These are phyloP conservation scores for Eucalyptus fibrosa DNA, from an alignment of 345 rosid species.

Conservation along the genomic window DNA sequence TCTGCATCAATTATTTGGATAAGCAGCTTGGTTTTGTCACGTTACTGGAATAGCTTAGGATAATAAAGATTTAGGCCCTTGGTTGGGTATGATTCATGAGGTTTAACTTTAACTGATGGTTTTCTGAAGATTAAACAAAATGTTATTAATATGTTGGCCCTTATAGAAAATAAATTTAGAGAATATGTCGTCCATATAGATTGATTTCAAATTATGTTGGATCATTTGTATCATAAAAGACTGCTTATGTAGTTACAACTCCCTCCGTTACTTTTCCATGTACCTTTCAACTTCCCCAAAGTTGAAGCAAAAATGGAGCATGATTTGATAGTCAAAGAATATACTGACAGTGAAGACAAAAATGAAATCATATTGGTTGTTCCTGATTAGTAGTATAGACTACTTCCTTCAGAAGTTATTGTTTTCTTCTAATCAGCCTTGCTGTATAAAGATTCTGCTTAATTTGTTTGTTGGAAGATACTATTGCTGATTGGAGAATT, in stretches of 20 bases:
- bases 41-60: background rate
- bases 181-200: background rate
- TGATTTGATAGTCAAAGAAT: background rate
- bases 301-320: background rate
- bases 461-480: background rate
- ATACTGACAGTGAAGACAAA: background rate
- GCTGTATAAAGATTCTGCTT: background rate
- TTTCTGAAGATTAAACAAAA: background rate
- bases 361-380: background rate
- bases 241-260: background rate
- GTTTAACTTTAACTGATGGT: background rate
- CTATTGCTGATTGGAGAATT: background rate
- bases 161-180: background rate
- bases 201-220: background rate
- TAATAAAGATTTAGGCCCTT: background rate
- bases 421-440: background rate
- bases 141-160: background rate
- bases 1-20: background rate
- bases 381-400: background rate
- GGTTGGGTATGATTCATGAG: background rate
- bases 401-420: background rate
- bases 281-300: background rate
- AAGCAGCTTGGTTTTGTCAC: background rate
- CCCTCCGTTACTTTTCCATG: background rate
- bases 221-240: background rate